Conservation (phyloP, 176 grass and related monocot species). For the Melocanna baccifera region DNA sequence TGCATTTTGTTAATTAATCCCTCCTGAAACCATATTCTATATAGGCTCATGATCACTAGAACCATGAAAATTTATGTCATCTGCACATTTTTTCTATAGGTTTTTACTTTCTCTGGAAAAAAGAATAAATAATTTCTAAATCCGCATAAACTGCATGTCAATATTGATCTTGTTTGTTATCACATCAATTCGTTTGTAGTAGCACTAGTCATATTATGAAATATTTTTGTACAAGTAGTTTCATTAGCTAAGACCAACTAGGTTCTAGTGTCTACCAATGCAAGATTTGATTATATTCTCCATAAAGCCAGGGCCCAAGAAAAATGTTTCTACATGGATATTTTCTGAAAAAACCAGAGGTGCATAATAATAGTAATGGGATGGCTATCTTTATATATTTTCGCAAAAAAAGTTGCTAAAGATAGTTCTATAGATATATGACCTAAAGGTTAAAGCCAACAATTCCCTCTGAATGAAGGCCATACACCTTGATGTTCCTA, state of each 20-base stretch:
- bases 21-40: not conserved
- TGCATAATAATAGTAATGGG: not conserved
- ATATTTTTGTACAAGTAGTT: not conserved
- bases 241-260: not conserved
- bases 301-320: slow-evolving; percentile 31
- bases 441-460: slow-evolving; percentile 36
- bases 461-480: slow-evolving; percentile 29
- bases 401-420: not conserved
- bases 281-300: slow-evolving; percentile 38
- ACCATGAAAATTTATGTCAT: not conserved
- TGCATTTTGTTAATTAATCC: not conserved
- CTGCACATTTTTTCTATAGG: not conserved
- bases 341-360: not conserved
- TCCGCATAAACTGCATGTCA: not conserved
- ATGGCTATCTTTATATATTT: slow-evolving; percentile 9
- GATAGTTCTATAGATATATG: slow-evolving; percentile 8
- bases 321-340: not conserved
- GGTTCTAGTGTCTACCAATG: not conserved
- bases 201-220: not conserved
- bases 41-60: not conserved
- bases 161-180: not conserved
- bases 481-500: slow-evolving; percentile 27
- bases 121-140: not conserved
- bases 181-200: not conserved
- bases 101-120: not conserved